Evolutionary conservation across 768 basidiomycete species (phyloP).

Genomic region (Austroboletus eburneus): DNA sequence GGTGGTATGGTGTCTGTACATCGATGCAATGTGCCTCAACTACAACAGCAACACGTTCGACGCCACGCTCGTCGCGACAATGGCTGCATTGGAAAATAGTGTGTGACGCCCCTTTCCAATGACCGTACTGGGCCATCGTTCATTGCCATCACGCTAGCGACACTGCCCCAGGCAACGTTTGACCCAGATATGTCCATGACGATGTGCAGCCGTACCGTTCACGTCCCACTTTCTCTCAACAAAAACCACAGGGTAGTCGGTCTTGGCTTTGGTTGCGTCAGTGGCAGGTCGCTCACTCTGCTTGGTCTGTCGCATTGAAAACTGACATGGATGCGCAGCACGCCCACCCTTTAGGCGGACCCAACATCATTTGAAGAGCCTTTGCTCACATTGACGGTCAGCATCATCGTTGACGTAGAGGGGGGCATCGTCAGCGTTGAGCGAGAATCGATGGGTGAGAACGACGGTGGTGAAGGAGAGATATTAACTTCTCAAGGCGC

Average conservation of each 20-base stretch:
- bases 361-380: slow-evolving; percentile 91
- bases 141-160: slow-evolving; percentile 41
- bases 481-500: not conserved
- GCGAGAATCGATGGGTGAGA: slow-evolving; percentile 21
- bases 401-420: slow-evolving; percentile 52
- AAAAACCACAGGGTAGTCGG: slow-evolving; percentile 15
- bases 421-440: slow-evolving; percentile 23
- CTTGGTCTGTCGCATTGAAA: not conserved
- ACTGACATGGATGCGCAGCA: slow-evolving; percentile 8
- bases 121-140: slow-evolving; percentile 29
- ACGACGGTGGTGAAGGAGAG: slow-evolving; percentile 12
- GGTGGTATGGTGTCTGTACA: slow-evolving; percentile 89
- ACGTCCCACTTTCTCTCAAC: slow-evolving; percentile 44
- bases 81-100: slow-evolving; percentile 86
- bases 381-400: slow-evolving; percentile 67
- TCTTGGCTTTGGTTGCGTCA: slow-evolving; percentile 22
- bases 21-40: slow-evolving; percentile 94
- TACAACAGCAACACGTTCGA: slow-evolving; percentile 95
- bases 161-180: slow-evolving; percentile 65
- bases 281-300: no score
- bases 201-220: slow-evolving; percentile 52
- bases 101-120: slow-evolving; percentile 30
- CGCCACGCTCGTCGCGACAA: no score
- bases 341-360: slow-evolving; percentile 65
- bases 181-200: slow-evolving; percentile 63